Conservation (phyloP, 1,284 basidiomycete species). For the Heliocybe sulcata region DNA sequence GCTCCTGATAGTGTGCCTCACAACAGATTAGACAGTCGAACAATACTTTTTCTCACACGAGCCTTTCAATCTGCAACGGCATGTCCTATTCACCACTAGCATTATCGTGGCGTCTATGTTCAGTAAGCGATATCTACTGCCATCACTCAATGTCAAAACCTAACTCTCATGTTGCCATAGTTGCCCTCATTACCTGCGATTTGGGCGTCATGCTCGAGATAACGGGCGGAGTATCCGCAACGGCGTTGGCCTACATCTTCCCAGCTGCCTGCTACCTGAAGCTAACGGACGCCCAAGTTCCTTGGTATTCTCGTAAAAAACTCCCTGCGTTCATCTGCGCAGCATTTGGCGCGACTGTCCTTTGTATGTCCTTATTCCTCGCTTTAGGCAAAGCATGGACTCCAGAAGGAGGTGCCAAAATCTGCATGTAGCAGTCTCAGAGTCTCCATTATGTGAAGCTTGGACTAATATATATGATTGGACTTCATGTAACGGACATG, state of each 20-base stretch:
- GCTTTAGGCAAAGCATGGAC: conserved; percentile 75
- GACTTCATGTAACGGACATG: conserved; percentile 2
- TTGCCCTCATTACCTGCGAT: conserved; percentile 92
- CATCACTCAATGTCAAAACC: neutral
- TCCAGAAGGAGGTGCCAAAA: conserved; percentile 58
- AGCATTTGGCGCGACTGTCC: conserved; percentile 72
- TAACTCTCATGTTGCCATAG: conserved; percentile 28
- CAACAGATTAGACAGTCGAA: conserved; percentile 66
- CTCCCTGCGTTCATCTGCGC: conserved; percentile 72
- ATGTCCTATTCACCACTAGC: conserved; percentile 85
- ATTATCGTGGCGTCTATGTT: conserved; percentile 83
- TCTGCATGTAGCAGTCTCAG: conserved; percentile 33
- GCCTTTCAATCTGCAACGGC: conserved; percentile 73
- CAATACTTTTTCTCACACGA: conserved; percentile 89
- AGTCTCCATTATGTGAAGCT: neutral
- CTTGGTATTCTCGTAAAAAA: conserved; percentile 64
- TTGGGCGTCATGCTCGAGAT: conserved; percentile 97
- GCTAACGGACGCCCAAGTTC: conserved; percentile 49
- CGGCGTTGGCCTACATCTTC: conserved; percentile 92
- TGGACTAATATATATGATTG: neutral
- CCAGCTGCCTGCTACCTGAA: conserved; percentile 85
- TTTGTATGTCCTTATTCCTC: conserved; percentile 70
- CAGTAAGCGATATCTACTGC: conserved; percentile 39
- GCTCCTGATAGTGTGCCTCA: neutral
- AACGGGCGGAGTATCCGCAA: conserved; percentile 92